Conservation (phyloP, 2,329 filamentous ascomycete genomes). For the Trichoderma endophyticum region DNA sequence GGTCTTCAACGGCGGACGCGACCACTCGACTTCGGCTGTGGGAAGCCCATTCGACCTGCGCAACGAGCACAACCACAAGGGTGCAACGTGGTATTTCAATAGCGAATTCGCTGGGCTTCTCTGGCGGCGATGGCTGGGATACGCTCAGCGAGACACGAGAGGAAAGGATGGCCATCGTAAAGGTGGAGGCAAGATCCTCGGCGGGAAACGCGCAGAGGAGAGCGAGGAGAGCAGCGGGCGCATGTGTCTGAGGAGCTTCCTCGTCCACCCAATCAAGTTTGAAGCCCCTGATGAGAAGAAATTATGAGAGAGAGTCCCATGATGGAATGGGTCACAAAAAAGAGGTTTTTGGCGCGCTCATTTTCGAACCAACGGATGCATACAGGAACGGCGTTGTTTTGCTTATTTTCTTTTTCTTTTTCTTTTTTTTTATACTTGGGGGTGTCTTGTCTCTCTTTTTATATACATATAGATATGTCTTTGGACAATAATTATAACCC, state of each 20-base stretch:
- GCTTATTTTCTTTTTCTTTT: background rate
- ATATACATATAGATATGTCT: background rate
- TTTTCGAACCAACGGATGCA: background rate
- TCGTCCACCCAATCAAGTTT: conserved; percentile 78
- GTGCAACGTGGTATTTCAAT: conserved; percentile 83
- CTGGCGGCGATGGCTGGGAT: conserved; percentile 74
- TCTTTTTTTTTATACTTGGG: background rate
- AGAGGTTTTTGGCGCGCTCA: background rate
- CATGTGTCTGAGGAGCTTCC: conserved; percentile 75
- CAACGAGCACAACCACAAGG: conserved; percentile 79
- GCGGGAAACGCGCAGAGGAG: conserved; percentile 52
- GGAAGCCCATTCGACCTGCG: conserved; percentile 65
- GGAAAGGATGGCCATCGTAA: conserved; percentile 46
- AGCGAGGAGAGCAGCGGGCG: conserved; percentile 51
- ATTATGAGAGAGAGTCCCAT: background rate
- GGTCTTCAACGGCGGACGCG: conserved; percentile 76
- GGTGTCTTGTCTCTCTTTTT: background rate
- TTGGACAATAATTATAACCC: background rate
- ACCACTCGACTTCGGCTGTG: conserved; percentile 61
- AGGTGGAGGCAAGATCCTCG: conserved; percentile 45
- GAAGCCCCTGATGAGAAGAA: conserved; percentile 48
- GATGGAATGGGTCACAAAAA: background rate
- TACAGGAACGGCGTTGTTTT: conserved; percentile 9
- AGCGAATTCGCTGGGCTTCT: conserved; percentile 72
- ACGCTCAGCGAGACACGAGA: conserved; percentile 51